phyloP scores from a whole-genome alignment of 2,329 filamentous ascomycete species.

The Zarea fungicola region DNA sequence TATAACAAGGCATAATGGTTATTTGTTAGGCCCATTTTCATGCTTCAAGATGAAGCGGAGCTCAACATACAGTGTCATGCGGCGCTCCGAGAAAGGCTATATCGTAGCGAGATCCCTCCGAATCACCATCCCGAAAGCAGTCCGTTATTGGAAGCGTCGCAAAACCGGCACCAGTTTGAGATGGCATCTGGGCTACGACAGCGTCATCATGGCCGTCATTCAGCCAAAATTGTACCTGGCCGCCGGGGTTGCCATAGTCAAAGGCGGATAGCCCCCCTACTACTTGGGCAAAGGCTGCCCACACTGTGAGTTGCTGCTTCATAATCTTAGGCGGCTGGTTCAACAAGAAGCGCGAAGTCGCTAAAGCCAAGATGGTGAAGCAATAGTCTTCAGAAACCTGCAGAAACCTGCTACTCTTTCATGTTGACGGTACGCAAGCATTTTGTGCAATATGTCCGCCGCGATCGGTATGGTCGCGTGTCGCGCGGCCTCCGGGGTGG shows the following conservation, averaged over 20 bases:
- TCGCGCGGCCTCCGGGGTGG: conserved; percentile 1
- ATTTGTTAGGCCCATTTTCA: not conserved
- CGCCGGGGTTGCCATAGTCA: conserved; percentile 10
- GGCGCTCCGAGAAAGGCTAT: conserved; percentile 26
- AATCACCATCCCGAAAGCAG: conserved; percentile 20
- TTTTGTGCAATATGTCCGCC: not conserved
- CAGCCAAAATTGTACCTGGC: conserved; percentile 17
- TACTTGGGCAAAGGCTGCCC: not conserved
- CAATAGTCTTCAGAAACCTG: not conserved
- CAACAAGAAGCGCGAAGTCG: not conserved
- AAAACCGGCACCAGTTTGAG: conserved; percentile 19
- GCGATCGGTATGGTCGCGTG: not conserved
- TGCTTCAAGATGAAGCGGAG: not conserved
- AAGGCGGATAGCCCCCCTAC: not conserved
- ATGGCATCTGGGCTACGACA: conserved; percentile 15
- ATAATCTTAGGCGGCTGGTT: not conserved
- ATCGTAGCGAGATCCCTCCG: conserved; percentile 18
- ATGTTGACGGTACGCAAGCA: not conserved
- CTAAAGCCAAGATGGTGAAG: not conserved
- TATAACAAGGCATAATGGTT: not conserved
- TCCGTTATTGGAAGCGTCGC: conserved; percentile 21
- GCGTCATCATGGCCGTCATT: conserved; percentile 12
- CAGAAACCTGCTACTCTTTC: too few relatives aligned
- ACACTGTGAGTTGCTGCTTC: not conserved
- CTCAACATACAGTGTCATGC: conserved; percentile 24